Evolutionary conservation across 2,329 filamentous ascomycete species (phyloP).

Genomic region (Verticillium klebahnii): DNA sequence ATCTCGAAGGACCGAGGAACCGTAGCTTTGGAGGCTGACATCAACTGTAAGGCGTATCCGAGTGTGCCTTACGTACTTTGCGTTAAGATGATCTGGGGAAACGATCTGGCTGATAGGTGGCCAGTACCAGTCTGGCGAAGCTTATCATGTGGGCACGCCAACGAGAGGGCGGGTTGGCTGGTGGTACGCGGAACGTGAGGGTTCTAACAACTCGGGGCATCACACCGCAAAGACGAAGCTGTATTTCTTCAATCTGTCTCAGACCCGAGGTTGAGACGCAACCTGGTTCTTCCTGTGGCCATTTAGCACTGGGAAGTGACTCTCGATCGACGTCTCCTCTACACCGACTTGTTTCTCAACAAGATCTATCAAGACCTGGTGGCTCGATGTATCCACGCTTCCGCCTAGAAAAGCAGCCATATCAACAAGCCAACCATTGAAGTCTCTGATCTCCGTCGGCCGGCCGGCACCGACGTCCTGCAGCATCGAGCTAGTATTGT

Average conservation of each 20-base stretch:
- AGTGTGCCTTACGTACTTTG: too few relatives aligned
- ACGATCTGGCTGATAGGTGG: too few relatives aligned
- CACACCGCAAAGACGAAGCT: too few relatives aligned
- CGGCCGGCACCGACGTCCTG: slow-evolving; percentile 51
- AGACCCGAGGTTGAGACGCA: background rate
- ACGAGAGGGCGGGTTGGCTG: background rate
- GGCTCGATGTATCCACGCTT: slow-evolving; percentile 27
- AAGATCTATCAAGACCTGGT: slow-evolving; percentile 36
- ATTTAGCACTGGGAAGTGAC: slow-evolving; percentile 13
- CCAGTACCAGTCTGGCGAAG: background rate
- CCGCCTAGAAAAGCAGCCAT: slow-evolving; percentile 33
- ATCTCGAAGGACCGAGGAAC: too few relatives aligned
- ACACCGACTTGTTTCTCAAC: slow-evolving; percentile 32
- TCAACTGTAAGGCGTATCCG: too few relatives aligned
- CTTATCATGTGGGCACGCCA: background rate
- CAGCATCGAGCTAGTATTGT: slow-evolving; percentile 59
- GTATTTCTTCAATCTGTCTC: background rate
- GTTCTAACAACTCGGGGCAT: too few relatives aligned
- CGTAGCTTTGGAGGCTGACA: too few relatives aligned
- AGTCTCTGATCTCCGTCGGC: slow-evolving; percentile 51
- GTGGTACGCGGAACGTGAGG: too few relatives aligned
- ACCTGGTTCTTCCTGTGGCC: background rate
- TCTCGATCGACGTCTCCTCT: slow-evolving; percentile 26
- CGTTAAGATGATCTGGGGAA: too few relatives aligned
- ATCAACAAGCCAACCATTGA: slow-evolving; percentile 56